phyloP scores from a whole-genome alignment of 768 basidiomycete species.

The Tephrocybe rancida region DNA sequence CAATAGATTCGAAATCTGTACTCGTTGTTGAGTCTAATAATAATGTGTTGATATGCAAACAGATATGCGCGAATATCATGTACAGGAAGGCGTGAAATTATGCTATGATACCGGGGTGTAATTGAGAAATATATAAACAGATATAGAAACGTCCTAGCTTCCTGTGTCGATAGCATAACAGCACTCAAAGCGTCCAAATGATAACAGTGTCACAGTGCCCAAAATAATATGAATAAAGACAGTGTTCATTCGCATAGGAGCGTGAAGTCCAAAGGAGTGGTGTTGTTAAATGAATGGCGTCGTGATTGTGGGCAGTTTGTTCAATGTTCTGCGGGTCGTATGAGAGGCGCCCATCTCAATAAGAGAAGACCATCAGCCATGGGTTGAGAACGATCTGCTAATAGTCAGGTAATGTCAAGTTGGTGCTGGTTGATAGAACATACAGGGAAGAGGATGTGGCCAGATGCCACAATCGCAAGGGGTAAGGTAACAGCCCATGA shows the following conservation, averaged over 20 bases:
- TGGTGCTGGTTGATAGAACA: conserved; percentile 23
- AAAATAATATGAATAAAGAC: conserved; percentile 9
- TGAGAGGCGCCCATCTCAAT: conserved; percentile 25
- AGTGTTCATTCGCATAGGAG: conserved; percentile 9
- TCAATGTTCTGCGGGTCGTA: neutral
- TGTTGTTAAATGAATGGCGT: conserved; percentile 4
- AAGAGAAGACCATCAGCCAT: conserved; percentile 86
- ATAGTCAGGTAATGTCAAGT: neutral
- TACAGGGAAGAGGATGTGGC: conserved; percentile 78
- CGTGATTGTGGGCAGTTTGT: neutral
- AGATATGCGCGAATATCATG: neutral
- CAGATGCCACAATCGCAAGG: conserved; percentile 64
- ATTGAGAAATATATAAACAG: conserved; percentile 13
- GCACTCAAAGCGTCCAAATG: conserved; percentile 5
- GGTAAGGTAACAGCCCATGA: conserved; percentile 83
- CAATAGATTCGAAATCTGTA: too few relatives aligned
- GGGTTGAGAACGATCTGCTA: conserved; percentile 80
- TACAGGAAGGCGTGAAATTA: conserved; percentile 8
- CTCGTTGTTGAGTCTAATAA: too few relatives aligned
- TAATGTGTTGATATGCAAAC: neutral
- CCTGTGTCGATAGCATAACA: conserved; percentile 13
- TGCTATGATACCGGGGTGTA: conserved; percentile 9
- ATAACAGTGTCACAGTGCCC: conserved; percentile 2
- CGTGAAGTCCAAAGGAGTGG: conserved; percentile 9
- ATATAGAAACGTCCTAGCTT: conserved; percentile 10